Conservation (phyloP, 768 basidiomycete species). For the Trametes punicea region DNA sequence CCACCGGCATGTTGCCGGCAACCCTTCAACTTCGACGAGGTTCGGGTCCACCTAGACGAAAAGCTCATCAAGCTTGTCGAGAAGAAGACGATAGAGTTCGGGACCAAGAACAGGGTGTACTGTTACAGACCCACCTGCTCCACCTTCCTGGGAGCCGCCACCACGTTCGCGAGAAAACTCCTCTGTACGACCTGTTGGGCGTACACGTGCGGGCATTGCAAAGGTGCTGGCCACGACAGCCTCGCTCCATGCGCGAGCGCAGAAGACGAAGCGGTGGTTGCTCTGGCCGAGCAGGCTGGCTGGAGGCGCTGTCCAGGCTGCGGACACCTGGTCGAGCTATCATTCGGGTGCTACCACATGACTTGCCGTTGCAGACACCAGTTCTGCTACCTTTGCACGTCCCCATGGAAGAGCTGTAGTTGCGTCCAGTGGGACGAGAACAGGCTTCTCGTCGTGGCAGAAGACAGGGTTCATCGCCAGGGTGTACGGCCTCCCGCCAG, state of each 20-base stretch:
- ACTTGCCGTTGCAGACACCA: slow-evolving; percentile 39
- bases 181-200: slow-evolving; percentile 41
- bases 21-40: slow-evolving; percentile 20
- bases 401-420: slow-evolving; percentile 55
- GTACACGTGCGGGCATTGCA: slow-evolving; percentile 48
- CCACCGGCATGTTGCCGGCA: slow-evolving; percentile 30
- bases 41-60: slow-evolving; percentile 18
- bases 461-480: slow-evolving; percentile 40
- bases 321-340: slow-evolving; percentile 31
- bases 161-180: slow-evolving; percentile 20
- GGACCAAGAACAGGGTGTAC: slow-evolving; percentile 47
- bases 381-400: slow-evolving; percentile 55
- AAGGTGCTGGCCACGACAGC: slow-evolving; percentile 39
- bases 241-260: slow-evolving; percentile 34
- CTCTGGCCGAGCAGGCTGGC: slow-evolving; percentile 40
- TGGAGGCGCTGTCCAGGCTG: slow-evolving; percentile 42
- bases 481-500: slow-evolving; percentile 3
- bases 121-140: slow-evolving; percentile 50
- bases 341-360: slow-evolving; percentile 39
- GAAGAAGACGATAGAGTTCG: slow-evolving; percentile 45
- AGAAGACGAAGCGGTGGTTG: slow-evolving; percentile 40
- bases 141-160: slow-evolving; percentile 46
- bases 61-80: slow-evolving; percentile 30
- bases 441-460: slow-evolving; percentile 40
- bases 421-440: slow-evolving; percentile 67